These are phyloP conservation scores for Rhizopus arrhizus DNA, from an alignment of 371 early-diverging fungal species.

Conservation along the genomic window DNA sequence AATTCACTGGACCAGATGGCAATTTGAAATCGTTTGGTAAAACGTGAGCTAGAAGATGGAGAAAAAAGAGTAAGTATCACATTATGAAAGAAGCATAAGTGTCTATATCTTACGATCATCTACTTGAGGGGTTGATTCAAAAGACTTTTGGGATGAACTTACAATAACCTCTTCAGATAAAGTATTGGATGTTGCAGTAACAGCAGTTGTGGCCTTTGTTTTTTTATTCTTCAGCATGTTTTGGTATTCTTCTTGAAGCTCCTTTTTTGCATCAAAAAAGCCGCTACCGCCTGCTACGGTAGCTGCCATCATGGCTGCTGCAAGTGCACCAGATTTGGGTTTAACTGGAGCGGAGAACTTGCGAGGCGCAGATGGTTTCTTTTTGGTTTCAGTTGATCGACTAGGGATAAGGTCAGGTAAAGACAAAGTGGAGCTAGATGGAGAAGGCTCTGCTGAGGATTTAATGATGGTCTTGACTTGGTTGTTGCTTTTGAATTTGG, in stretches of 20 bases:
- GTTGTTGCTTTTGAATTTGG: constrained; percentile 33
- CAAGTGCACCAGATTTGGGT: constrained; percentile 51
- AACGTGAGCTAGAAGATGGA: constrained; percentile 24
- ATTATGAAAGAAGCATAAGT: too few species aligned
- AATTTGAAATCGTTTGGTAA: constrained; percentile 43
- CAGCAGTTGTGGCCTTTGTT: constrained; percentile 5
- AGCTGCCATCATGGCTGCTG: constrained; percentile 58
- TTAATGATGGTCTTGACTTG: constrained; percentile 39
- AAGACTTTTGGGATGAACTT: background rate
- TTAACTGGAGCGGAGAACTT: constrained; percentile 37
- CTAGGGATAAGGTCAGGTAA: constrained; percentile 20
- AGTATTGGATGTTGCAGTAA: background rate
- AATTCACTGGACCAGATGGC: constrained; percentile 53
- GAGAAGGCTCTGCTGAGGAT: constrained; percentile 28
- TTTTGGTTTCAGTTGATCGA: constrained; percentile 28
- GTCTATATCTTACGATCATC: constrained; percentile 31
- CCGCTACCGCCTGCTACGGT: constrained; percentile 50
- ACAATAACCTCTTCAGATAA: background rate
- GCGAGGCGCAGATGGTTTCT: constrained; percentile 36
- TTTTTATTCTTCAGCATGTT: constrained; percentile 15
- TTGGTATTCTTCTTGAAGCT: constrained; percentile 24
- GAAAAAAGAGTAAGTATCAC: background rate
- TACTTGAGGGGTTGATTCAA: background rate
- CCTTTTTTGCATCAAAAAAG: constrained; percentile 40
- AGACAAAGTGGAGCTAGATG: constrained; percentile 11